These are phyloP conservation scores for Peronosclerospora sorghi DNA, from an alignment of 352 stramenopile species.

Conservation along the genomic window DNA sequence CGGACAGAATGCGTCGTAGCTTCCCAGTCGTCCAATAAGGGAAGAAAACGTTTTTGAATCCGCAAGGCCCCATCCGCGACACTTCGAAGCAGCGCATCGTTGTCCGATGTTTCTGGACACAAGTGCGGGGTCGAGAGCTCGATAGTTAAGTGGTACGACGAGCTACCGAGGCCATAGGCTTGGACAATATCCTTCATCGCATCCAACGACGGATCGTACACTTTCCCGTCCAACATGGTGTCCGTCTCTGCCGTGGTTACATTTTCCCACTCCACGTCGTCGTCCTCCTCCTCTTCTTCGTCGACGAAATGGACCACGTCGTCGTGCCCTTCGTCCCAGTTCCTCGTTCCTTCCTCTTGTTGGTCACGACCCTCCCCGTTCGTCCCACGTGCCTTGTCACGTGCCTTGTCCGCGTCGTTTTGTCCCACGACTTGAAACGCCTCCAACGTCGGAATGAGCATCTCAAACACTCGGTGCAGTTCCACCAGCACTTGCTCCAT, in stretches of 20 bases:
- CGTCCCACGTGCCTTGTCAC: neutral
- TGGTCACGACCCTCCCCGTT: neutral
- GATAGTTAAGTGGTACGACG: constrained; percentile 64
- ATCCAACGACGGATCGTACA: constrained; percentile 39
- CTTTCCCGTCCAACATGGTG: constrained; percentile 16
- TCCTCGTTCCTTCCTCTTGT: no score
- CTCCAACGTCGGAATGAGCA: constrained; percentile 62
- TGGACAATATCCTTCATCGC: constrained; percentile 75
- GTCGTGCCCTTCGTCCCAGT: neutral
- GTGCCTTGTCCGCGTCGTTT: neutral
- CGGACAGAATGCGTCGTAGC: constrained; percentile 26
- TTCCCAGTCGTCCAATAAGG: constrained; percentile 50
- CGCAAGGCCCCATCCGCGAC: constrained; percentile 42
- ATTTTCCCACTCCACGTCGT: constrained; percentile 23
- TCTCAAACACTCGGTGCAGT: constrained; percentile 69
- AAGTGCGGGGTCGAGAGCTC: constrained; percentile 45
- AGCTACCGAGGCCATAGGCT: constrained; percentile 62
- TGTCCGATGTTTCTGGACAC: constrained; percentile 51
- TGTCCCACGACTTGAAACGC: constrained; percentile 33
- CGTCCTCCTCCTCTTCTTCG: constrained; percentile 6
- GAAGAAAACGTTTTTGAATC: constrained; percentile 66
- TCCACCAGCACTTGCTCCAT: constrained; percentile 55
- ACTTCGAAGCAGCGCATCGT: constrained; percentile 47
- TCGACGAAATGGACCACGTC: neutral
- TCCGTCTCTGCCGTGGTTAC: constrained; percentile 3